phyloP scores from a whole-genome alignment of 176 grass and related monocot genomes.

The barley (Hordeum vulgare) region MorexV3_pseudomolecules_assembly NC_058519.1:407431481-407431980 shows the following conservation, averaged over 20 bases:
- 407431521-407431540: too few relatives aligned
- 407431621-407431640: not conserved
- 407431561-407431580: not conserved
- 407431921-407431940: slow-evolving; percentile 22
- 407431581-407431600: not conserved
- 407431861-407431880: slow-evolving; percentile 37
- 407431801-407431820: slow-evolving; percentile 32
- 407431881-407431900: not conserved
- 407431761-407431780: slow-evolving; percentile 54
- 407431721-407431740: slow-evolving; percentile 54
- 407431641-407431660: not conserved
- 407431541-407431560: too few relatives aligned
- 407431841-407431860: slow-evolving; percentile 89
- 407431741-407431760: slow-evolving; percentile 79
- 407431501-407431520: too few relatives aligned
- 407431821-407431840: slow-evolving; percentile 70
- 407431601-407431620: not conserved
- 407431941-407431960: slow-evolving; percentile 79
- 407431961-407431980: slow-evolving; percentile 66
- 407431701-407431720: slow-evolving; percentile 77
- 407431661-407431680: slow-evolving; percentile 54
- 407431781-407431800: slow-evolving; percentile 48
- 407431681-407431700: slow-evolving; percentile 78
- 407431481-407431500: too few relatives aligned
- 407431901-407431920: not conserved